Base-by-base conservation (phyloP, 306 rosid genomes). In the Lathyrus sativus region DNA sequence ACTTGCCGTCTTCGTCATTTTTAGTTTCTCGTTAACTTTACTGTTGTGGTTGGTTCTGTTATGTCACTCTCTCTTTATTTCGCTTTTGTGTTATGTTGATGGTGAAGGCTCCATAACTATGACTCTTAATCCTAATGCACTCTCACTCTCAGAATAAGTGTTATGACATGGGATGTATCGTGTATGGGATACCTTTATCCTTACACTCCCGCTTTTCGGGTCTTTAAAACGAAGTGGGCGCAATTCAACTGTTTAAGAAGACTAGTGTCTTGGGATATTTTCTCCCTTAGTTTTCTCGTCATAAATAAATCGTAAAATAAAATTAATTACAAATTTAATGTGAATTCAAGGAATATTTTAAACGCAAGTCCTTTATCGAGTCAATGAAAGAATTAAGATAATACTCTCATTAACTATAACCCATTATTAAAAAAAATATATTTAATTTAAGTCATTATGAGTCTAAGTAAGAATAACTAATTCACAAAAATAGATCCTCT, bases 121-220 rank as follows among this genome's bases (percentile, higher is more conserved):
- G n/a, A 18, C 14, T 10, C 1, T 6, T 6, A 8, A 8, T 9
- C 2, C 44, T 33, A 9, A 15, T 2, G 9, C 22, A 17, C 7
- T 18, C 31, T 45, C 49, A 10, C 48, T 57, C 46, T 0, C 14
- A 54, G 33, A 41, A 29, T 41, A 11, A 2, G 15, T 57, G 58
- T 54, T 59, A 31, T 15, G 3, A 26, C 14, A 64, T 64, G 68
- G 45, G 39, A 28, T 26, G 13, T 48, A 48, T 48, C 55, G 56
- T 17, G 56, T 50, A 50, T 50, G 14, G 18, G 19, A 10, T 58
- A 9, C 67, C 68, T 75, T 74, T 63, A 67, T 60, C 74, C 70
- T 44, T 54, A 46, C 77, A 76, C 92, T 85, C 97, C 91, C 89
- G 96, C 95, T 87, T 89, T 81, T 88, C 81, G 76, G 87, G 81